Base-by-base conservation (phyloP, 331 rosid species). In the Pyracantha coccinea region DNA sequence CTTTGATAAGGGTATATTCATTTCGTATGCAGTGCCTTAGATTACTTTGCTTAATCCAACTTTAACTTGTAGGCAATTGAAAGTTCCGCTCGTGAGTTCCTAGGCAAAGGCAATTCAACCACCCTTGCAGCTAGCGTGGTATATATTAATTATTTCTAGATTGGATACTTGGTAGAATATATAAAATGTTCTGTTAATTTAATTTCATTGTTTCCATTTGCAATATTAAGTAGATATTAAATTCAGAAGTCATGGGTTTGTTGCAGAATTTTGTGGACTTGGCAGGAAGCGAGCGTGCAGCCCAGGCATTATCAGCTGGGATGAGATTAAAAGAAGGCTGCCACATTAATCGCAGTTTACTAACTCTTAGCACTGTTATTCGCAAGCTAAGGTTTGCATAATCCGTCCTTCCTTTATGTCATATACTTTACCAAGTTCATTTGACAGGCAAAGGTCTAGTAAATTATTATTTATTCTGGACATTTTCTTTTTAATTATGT, bases 211-310 rank as follows among this genome's bases (percentile, higher is more conserved):
- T 29, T 74, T 23, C 19, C 21, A 24, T 11, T 64, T 4, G 10
- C 50, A 32, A 52, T 66, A 77, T 65, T 33, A 16, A 11, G 20
- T 53, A 14, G 28, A 38, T 66, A 5, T 2, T 58, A 19, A 35
- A 25, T 70, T 63, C 24, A 63, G 53, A 66, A 61, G 61, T 44
- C 60, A 62, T 21, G 70, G 38, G 80, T 81, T 82, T 72, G 75
- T 69, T 80, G 88, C 96, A 95, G 99, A 95, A 89, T 84, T 95
- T 95, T 84, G 86, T 95, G 81, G 99, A 95, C 83, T 86, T 95
- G 81, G 99, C 99, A 5, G 99, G 99, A 54, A 95, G 99, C 57
- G 99, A 95, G 86, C 97, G 99, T 67, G 99, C 99, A 75, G 88
- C 99, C 81, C 99, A 92, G 84, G 89, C 92, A 63, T 69, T 91